phyloP scores from a whole-genome alignment of 2,329 filamentous ascomycete genomes.

The Fusarium sp. region DNA sequence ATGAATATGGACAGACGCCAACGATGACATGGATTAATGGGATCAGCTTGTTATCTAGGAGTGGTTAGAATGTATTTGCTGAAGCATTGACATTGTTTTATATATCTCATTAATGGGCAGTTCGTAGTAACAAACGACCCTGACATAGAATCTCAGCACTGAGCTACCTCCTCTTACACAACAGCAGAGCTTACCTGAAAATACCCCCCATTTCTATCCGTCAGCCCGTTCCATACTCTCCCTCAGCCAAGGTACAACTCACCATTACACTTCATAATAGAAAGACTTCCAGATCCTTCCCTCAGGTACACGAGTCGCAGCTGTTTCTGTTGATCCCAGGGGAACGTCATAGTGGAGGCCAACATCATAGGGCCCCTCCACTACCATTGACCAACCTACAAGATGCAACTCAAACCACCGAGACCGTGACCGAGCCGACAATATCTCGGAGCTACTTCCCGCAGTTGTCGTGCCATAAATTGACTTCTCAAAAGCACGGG shows the following conservation, averaged over 20 bases:
- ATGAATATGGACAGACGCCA: conserved; percentile 36
- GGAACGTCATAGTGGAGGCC: conserved; percentile 42
- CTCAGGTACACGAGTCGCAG: conserved; percentile 29
- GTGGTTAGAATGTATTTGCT: background rate
- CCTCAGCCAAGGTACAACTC: background rate
- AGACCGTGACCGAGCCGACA: conserved; percentile 39
- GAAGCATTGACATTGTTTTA: background rate
- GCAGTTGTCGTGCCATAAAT: conserved; percentile 29
- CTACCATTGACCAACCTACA: conserved; percentile 8
- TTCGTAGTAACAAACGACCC: background rate
- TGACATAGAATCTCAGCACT: background rate
- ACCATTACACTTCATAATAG: background rate
- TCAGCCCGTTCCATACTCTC: conserved; percentile 5
- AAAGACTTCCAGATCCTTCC: conserved; percentile 29
- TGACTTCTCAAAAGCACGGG: background rate
- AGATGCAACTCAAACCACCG: conserved; percentile 35
- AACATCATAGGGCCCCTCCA: conserved; percentile 25
- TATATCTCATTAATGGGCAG: background rate
- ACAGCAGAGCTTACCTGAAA: conserved; percentile 20
- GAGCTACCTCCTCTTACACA: background rate
- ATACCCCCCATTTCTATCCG: conserved; percentile 1
- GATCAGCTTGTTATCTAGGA: background rate
- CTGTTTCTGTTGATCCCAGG: conserved; percentile 24
- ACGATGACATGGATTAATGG: conserved; percentile 30
- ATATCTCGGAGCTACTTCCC: conserved; percentile 31